Base-by-base conservation (phyloP, 108 stramenopile species). In the Cylindrotheca fusiformis region DNA sequence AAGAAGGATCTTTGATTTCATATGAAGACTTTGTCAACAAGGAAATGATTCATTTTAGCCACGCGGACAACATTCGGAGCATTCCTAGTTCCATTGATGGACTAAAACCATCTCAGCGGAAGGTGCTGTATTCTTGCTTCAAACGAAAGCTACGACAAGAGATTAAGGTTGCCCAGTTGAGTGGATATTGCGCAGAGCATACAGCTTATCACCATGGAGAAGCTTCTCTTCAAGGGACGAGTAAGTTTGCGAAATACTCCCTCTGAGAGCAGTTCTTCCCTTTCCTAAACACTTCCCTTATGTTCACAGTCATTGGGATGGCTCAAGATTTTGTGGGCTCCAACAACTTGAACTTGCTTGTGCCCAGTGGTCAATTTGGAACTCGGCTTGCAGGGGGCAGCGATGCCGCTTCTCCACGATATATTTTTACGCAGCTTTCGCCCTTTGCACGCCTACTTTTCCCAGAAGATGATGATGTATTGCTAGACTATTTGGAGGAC, bases 141-240 rank as follows among this genome's bases (percentile, higher is more conserved):
- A 94, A 94, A 67, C 79, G 91, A 23, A 93, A 91, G 20, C 69
- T 96, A 41, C 85, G 81, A 52, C 74, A 82, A 54, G 95, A 96
- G 57, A 90, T 96, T 41, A 96, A 96, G 72, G 95, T 96, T 45
- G 92, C 91, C 0, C 96, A 95, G 65, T 80, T 97, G 12, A 78
- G 90, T 33, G 97, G 97, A 47, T 95, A 88, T 59, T 78, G 82
- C 54, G 91, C 92, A 23, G 97, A 97, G 63, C 91, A 95, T 36
- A 94, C 95, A 20, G 91, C 94, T 3, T 97, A 97, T 64, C 97
- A 97, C 75, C 97, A 97, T 65, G 97, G 97, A 20, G 95, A 97
- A 77, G 91, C 80, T 12, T 93, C 94, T 4, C 72, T 99, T 26
- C 91, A 96, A 32, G 66, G 84, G 21, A 99, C 98, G 25, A 96